A percentile compares a stretch with the other conserved stretches of the same genome.
Evolutionary conservation across 345 rosid genomes (phyloP).

Genomic region (Rhizophora mangle): DNA sequence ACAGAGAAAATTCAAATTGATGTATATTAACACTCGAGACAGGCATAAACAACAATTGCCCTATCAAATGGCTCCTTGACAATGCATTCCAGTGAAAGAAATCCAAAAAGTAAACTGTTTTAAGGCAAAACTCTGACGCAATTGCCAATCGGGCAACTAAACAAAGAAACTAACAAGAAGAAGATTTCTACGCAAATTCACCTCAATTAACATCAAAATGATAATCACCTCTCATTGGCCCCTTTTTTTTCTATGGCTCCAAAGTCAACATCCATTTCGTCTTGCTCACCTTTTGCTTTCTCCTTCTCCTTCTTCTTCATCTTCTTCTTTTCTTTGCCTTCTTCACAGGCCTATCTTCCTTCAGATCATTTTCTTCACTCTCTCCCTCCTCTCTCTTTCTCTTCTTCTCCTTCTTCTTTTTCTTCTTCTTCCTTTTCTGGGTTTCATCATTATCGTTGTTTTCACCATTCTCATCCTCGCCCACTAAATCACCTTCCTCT

Average conservation of each 20-base stretch:
- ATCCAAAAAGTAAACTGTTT: no score
- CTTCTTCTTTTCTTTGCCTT: conserved; percentile 15
- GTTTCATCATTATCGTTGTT: conserved; percentile 1
- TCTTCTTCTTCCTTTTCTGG: conserved; percentile 9
- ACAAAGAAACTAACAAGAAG: not conserved
- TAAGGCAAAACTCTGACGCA: no score
- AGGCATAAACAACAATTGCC: not conserved
- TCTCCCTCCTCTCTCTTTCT: conserved; percentile 18
- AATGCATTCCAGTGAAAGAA: no score
- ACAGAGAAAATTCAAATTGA: not conserved
- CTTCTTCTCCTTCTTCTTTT: conserved; percentile 22
- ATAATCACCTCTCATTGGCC: conserved; percentile 13
- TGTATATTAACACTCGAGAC: not conserved
- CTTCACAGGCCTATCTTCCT: conserved; percentile 2
- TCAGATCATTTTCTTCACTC: conserved; percentile 9
- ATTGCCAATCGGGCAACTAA: no score
- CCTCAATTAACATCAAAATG: conserved; percentile 1
- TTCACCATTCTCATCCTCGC: conserved; percentile 28
- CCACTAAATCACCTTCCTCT: conserved; percentile 14
- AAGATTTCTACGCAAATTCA: not conserved
- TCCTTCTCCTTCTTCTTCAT: conserved; percentile 21
- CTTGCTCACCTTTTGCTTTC: conserved; percentile 8
- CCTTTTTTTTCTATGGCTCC: conserved; percentile 5
- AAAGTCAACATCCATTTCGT: conserved; percentile 12
- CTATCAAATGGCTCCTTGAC: no score